phyloP scores from a whole-genome alignment of 2,329 filamentous ascomycete genomes.

The Aspergillus japonicus region DNA sequence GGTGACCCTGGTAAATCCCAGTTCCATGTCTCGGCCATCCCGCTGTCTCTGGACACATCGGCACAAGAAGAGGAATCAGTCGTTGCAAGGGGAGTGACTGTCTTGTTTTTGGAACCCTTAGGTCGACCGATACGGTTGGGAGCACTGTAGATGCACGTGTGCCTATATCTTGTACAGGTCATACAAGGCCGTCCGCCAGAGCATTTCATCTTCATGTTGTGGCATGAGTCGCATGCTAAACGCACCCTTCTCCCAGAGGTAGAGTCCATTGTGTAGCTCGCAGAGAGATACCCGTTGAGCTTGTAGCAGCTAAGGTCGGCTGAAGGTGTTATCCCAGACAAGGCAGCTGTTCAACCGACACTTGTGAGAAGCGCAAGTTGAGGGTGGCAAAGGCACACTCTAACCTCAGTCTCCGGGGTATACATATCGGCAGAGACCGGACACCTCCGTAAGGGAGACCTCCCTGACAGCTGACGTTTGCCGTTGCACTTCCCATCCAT shows the following conservation, averaged over 20 bases:
- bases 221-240: neutral
- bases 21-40: neutral
- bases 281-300: neutral
- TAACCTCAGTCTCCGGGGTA: neutral
- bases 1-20: neutral
- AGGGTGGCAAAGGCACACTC: no score
- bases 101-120: slow-evolving; percentile 40
- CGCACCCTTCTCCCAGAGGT: neutral
- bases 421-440: neutral
- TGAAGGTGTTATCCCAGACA: no score
- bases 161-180: neutral
- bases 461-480: neutral
- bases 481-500: neutral
- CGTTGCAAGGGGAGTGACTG: neutral
- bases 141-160: neutral
- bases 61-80: neutral
- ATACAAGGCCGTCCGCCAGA: neutral
- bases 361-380: no score
- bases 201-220: slow-evolving; percentile 3
- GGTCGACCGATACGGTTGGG: neutral
- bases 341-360: no score
- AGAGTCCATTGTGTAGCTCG: neutral
- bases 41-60: neutral
- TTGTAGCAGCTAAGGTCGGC: no score
- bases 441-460: neutral